A percentile compares a stretch with the other conserved stretches of the same genome.
Conservation (phyloP, 2,329 filamentous ascomycete genomes). For the Venturia nashicola region DNA sequence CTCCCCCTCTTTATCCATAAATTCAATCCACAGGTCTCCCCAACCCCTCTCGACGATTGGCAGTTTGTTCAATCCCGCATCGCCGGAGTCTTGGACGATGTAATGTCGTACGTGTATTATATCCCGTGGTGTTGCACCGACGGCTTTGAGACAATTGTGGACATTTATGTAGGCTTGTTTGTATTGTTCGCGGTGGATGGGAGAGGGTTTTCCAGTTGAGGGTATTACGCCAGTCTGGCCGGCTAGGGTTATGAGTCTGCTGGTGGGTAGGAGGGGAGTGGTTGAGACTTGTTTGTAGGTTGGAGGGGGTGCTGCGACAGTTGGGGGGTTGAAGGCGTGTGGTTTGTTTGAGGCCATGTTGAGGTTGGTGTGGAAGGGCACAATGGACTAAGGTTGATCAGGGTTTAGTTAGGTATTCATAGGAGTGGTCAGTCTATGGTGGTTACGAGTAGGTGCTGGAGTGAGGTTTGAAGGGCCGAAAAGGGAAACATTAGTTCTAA, state of each 20-base stretch:
- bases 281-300: constrained; percentile 21
- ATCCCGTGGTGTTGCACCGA: constrained; percentile 21
- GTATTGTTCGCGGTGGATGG: constrained; percentile 16
- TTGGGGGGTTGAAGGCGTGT: constrained; percentile 19
- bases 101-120: constrained; percentile 24
- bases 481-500: too few relatives aligned
- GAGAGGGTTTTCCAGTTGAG: neutral
- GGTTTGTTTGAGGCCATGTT: constrained; percentile 15
- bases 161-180: constrained; percentile 19
- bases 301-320: constrained; percentile 17
- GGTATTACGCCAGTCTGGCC: constrained; percentile 17
- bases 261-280: constrained; percentile 19
- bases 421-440: too few relatives aligned
- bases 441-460: too few relatives aligned
- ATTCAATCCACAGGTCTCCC: constrained; percentile 22
- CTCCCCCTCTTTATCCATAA: constrained; percentile 21
- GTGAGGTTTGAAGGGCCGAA: too few relatives aligned
- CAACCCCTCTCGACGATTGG: constrained; percentile 17
- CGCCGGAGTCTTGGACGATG: constrained; percentile 22
- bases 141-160: constrained; percentile 17
- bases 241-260: constrained; percentile 21
- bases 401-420: too few relatives aligned
- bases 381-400: neutral
- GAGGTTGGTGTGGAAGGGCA: neutral
- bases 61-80: constrained; percentile 12